Conservation (phyloP, 306 rosid species). For the Lithocarpus polystachyus region DNA sequence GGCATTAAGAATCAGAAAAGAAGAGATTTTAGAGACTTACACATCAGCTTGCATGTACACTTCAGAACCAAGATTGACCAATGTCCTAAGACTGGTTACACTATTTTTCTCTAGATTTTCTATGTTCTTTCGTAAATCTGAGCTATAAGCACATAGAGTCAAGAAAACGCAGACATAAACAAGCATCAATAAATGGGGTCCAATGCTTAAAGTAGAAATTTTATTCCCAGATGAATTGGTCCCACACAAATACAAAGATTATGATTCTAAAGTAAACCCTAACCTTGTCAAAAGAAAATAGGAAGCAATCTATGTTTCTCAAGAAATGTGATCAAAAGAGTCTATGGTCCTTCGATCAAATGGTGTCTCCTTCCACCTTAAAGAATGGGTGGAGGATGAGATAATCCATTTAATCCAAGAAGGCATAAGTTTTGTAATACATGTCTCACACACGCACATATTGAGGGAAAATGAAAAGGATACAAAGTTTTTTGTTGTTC, state of each 20-base stretch:
- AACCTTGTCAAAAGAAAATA: not conserved
- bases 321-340: not conserved
- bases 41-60: conserved; percentile 91
- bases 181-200: not conserved
- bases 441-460: not conserved
- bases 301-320: not conserved
- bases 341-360: not conserved
- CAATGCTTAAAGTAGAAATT: not conserved
- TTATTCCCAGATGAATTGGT: not conserved
- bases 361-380: not conserved
- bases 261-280: not conserved
- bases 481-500: conserved; percentile 89
- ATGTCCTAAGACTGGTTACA: conserved; percentile 72
- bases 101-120: conserved; percentile 84
- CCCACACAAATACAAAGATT: not conserved
- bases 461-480: conserved; percentile 44
- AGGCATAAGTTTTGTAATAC: not conserved
- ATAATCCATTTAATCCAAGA: not conserved
- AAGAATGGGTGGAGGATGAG: not conserved
- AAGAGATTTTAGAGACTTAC: conserved; percentile 49
- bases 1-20: not conserved
- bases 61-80: conserved; percentile 94
- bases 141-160: conserved; percentile 48
- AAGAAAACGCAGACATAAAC: conserved; percentile 35
- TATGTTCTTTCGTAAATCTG: conserved; percentile 75